A percentile compares a stretch with the other conserved stretches of the same genome.
phyloP scores from a whole-genome alignment of 768 basidiomycete genomes.

The Arthromyces matolae region DNA sequence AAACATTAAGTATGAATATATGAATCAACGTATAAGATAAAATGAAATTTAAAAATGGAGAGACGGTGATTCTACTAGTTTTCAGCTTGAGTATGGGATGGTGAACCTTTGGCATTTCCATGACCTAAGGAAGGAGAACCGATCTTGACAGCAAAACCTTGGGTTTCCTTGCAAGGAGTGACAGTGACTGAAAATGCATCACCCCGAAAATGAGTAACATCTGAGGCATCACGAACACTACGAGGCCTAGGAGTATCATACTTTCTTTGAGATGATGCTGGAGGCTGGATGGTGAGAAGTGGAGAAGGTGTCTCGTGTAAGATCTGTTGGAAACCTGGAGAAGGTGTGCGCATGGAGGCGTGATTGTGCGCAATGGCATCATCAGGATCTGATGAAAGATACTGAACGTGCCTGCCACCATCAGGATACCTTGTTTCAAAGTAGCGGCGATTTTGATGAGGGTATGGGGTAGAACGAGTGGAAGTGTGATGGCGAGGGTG shows the following conservation, averaged over 20 bases:
- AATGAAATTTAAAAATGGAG: too few species aligned
- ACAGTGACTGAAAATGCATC: constrained; percentile 1
- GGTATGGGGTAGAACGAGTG: background rate
- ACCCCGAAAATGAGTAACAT: background rate
- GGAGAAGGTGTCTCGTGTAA: background rate
- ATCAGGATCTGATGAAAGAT: background rate
- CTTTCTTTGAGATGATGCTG: background rate
- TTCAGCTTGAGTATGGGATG: too few species aligned
- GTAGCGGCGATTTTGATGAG: too few species aligned
- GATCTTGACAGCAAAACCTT: constrained; percentile 1
- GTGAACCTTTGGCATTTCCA: constrained; percentile 1
- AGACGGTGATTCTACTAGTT: too few species aligned
- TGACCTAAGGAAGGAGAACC: constrained; percentile 4
- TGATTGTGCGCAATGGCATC: background rate
- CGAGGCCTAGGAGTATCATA: background rate
- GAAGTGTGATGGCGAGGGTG: background rate
- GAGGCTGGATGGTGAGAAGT: background rate
- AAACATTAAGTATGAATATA: too few species aligned
- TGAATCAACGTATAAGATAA: too few species aligned
- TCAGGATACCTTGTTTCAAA: too few species aligned
- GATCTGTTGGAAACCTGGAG: background rate
- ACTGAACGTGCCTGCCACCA: too few species aligned
- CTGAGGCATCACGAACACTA: background rate
- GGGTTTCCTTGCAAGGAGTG: background rate
- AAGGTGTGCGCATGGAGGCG: background rate